Conservation (phyloP, 1,284 basidiomycete genomes). For the Ustilago hordei region DNA sequence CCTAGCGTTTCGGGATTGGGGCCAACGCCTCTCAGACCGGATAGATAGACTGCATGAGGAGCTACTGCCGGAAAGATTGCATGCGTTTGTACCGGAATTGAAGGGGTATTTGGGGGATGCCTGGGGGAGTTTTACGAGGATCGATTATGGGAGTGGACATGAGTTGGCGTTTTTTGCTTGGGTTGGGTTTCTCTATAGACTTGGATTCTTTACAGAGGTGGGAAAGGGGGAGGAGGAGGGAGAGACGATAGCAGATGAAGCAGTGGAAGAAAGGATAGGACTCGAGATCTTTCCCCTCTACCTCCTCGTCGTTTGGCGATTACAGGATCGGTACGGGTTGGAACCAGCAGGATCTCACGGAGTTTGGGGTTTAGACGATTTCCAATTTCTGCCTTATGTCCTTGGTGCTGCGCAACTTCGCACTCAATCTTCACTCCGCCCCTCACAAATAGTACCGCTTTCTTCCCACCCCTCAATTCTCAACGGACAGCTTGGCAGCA, state of each 20-base stretch:
- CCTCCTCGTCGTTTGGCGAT: constrained; percentile 81
- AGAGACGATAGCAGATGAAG: constrained; percentile 6
- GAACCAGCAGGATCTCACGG: constrained; percentile 98
- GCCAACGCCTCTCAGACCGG: constrained; percentile 76
- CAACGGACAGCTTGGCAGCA: constrained; percentile 1
- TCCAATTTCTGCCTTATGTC: constrained; percentile 87
- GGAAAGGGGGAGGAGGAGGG: background rate
- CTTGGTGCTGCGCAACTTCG: constrained; percentile 91
- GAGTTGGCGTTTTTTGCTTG: constrained; percentile 73
- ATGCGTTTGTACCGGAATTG: constrained; percentile 75
- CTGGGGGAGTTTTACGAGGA: constrained; percentile 89
- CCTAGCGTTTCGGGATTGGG: constrained; percentile 89
- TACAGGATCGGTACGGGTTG: constrained; percentile 89
- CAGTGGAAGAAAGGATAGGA: constrained; percentile 54
- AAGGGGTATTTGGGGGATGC: constrained; percentile 83
- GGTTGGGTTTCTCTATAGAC: constrained; percentile 55
- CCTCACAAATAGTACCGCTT: constrained; percentile 10
- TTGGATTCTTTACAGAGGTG: constrained; percentile 42
- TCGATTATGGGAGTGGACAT: constrained; percentile 98
- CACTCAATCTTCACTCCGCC: constrained; percentile 24
- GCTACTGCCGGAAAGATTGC: constrained; percentile 73
- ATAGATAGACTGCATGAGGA: constrained; percentile 64
- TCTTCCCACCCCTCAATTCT: constrained; percentile 23
- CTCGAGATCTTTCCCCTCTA: constrained; percentile 81
- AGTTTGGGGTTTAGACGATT: constrained; percentile 96